Evolutionary conservation across 768 basidiomycete genomes (phyloP).

Genomic region (Leccinum aurantiacum): DNA sequence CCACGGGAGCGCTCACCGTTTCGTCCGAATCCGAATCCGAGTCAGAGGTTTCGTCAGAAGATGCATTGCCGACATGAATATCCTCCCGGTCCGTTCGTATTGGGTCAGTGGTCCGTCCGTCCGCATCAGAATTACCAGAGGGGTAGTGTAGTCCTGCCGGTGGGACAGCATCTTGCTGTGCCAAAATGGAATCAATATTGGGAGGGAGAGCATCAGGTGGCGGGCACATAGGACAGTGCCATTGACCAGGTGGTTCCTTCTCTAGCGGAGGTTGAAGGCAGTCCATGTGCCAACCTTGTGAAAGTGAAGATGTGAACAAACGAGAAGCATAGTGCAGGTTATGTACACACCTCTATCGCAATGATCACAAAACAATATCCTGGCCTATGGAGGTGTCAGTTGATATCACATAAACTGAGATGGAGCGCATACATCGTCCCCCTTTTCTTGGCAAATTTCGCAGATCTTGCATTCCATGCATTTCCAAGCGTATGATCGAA

Average conservation of each 20-base stretch:
- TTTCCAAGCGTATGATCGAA: conserved; percentile 77
- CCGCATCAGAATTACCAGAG: conserved; percentile 24
- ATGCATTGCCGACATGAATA: conserved; percentile 37
- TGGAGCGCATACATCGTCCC: conserved; percentile 73
- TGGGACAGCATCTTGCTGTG: conserved; percentile 44
- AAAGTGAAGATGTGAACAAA: conserved; percentile 2
- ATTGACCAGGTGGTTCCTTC: conserved; percentile 71
- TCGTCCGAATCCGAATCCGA: conserved; percentile 32
- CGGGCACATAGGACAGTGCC: conserved; percentile 72
- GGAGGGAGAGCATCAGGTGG: conserved; percentile 24
- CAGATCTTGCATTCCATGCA: conserved; percentile 93
- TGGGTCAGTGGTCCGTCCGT: conserved; percentile 30
- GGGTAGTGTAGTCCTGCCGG: conserved; percentile 29
- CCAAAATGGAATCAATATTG: conserved; percentile 1
- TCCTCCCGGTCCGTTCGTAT: conserved; percentile 29
- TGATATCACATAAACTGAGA: conserved; percentile 13
- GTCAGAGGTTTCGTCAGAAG: conserved; percentile 34
- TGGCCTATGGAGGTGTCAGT: conserved; percentile 48
- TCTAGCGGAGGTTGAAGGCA: conserved; percentile 74
- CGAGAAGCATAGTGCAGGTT: conserved; percentile 7
- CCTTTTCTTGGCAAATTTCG: conserved; percentile 81
- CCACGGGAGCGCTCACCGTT: conserved; percentile 17
- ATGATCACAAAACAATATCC: conserved; percentile 87
- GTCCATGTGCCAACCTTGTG: conserved; percentile 78
- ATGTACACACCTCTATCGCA: conserved; percentile 77